Base-by-base conservation (phyloP, 2,329 filamentous ascomycete species). In the Sporothrix pallida region DNA sequence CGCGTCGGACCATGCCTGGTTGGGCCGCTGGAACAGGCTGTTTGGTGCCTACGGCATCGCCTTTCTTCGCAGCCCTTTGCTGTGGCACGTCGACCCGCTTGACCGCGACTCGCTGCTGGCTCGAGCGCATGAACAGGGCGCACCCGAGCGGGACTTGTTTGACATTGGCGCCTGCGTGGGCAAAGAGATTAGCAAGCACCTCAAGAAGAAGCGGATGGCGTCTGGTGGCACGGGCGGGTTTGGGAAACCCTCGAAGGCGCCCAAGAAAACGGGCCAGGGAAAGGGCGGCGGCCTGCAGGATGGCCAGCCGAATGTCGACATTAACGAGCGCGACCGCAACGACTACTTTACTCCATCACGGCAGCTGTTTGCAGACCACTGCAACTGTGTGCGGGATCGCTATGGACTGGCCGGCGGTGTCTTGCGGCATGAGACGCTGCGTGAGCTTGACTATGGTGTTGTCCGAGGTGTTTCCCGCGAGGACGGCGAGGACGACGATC, bases 181-280 rank as follows among this genome's bases (percentile, higher is more conserved):
- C 0, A 93, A 92, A 78, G 92, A 94, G 78, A 81, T 94, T 73
- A 94, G 92, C 83, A 95, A 95, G 82, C 92, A 95, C 80, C 87
- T 88, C 74, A 91, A 91, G 83, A 94, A 93, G 84, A 88, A 89
- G 80, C 31, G 31, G 31, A 37, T 37, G 31, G 31, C 31, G 5
- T 37, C 31, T 37, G 31, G 31, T 7, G 31, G 31, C 31, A 13
- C 37, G 1, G 42, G 62, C 23, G 20, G 54, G 2, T 37, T 37
- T 3, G 31, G 31, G 31, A 37, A 37, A 37, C 31, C 31, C 4
- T 37, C 31, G 31, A 37, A 37, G 5, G 3, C 31, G 31, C 7
- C 31, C 31, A 62, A 37, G 26, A 60, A 60, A 15, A 62, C 26
- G 13, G 82, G 81, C 3, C 56, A 67, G 12, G 71, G 69, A 1